A percentile compares a stretch with the other conserved stretches of the same genome.
Evolutionary conservation across 768 basidiomycete species (phyloP).

Genomic region (Agaricus blazei): DNA sequence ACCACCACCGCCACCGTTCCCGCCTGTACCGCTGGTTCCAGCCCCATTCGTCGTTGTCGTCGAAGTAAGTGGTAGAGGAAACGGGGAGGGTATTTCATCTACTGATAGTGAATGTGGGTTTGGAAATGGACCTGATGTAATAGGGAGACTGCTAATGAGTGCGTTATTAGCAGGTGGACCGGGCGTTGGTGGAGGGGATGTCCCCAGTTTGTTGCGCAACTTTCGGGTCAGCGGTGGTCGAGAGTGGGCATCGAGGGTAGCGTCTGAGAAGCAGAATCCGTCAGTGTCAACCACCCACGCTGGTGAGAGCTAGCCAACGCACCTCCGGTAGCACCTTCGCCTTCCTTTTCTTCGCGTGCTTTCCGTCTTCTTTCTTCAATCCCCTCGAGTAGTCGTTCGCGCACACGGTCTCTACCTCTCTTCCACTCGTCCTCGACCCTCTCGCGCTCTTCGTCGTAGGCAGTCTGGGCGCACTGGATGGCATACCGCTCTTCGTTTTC

Average conservation of each 20-base stretch:
- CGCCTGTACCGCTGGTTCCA: slow-evolving; percentile 16
- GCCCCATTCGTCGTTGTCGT: slow-evolving; percentile 15
- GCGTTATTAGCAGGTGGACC: slow-evolving; percentile 36
- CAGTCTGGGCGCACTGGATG: slow-evolving; percentile 60
- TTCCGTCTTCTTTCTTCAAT: slow-evolving; percentile 76
- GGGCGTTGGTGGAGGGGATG: slow-evolving; percentile 75
- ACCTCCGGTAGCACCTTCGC: slow-evolving; percentile 76
- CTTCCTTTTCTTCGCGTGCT: slow-evolving; percentile 85
- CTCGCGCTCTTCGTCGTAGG: slow-evolving; percentile 75
- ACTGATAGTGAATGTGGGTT: slow-evolving; percentile 84
- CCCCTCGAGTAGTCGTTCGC: slow-evolving; percentile 76
- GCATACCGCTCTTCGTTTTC: slow-evolving; percentile 64
- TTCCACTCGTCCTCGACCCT: slow-evolving; percentile 81
- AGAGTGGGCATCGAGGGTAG: slow-evolving; percentile 68
- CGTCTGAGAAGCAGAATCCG: slow-evolving; percentile 37
- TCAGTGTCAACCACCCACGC: slow-evolving; percentile 3
- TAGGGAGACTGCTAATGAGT: slow-evolving; percentile 41
- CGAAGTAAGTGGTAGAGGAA: slow-evolving; percentile 24
- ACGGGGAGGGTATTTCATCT: slow-evolving; percentile 79
- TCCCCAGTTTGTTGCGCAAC: slow-evolving; percentile 74
- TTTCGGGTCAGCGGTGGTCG: slow-evolving; percentile 81
- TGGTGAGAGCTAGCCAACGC: slow-evolving; percentile 18
- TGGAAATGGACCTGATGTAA: slow-evolving; percentile 63
- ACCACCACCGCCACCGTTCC: slow-evolving; percentile 10
- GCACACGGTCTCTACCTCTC: slow-evolving; percentile 66